A percentile compares a stretch with the other conserved stretches of the same genome.
Conservation (phyloP, 768 basidiomycete species). For the Mycena venus region DNA sequence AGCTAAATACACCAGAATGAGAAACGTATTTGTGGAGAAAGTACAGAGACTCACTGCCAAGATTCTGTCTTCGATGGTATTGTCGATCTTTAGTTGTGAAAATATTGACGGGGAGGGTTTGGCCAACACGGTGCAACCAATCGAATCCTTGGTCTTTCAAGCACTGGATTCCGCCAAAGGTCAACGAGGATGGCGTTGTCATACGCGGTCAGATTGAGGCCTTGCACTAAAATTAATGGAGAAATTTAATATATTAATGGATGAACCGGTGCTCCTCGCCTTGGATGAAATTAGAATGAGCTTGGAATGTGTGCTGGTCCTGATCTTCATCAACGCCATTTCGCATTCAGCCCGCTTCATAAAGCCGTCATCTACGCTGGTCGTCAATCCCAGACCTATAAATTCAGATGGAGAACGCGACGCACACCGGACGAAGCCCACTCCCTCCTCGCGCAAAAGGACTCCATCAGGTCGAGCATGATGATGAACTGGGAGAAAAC, state of each 20-base stretch:
- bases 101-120: conserved; percentile 87
- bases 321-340: conserved; percentile 79
- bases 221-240: conserved; percentile 48
- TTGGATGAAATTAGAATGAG: conserved; percentile 97
- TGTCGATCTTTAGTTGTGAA: conserved; percentile 90
- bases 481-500: conserved; percentile 95
- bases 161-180: conserved; percentile 94
- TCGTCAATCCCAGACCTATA: conserved; percentile 5
- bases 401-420: conserved; percentile 36
- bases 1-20: conserved; percentile 57
- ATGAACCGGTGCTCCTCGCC: conserved; percentile 88
- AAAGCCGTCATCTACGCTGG: conserved; percentile 85
- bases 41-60: conserved; percentile 61
- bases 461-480: conserved; percentile 89
- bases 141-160: conserved; percentile 97
- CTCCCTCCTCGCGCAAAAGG: conserved; percentile 79
- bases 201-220: conserved; percentile 92
- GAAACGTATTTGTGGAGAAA: not conserved
- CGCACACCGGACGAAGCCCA: conserved; percentile 91
- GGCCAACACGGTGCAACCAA: conserved; percentile 90
- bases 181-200: conserved; percentile 95
- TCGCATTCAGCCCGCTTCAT: conserved; percentile 87
- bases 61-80: conserved; percentile 91
- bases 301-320: conserved; percentile 64
- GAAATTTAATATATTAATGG: not conserved